Evolutionary conservation across 2,329 filamentous ascomycete genomes (phyloP).

Genomic region (Diaporthe capsici): DNA sequence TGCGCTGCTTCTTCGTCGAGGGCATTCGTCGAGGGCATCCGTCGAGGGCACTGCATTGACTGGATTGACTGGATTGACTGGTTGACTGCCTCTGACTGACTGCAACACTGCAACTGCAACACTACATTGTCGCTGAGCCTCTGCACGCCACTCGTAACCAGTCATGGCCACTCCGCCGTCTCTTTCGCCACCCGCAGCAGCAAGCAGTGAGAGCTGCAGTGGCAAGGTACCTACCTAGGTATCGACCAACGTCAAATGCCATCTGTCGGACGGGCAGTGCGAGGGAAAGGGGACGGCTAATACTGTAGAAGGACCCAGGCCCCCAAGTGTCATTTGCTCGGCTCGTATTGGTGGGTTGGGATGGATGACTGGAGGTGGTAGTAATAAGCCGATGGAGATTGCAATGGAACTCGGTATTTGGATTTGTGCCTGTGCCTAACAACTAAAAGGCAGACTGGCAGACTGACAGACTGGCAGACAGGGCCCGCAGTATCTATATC

Average conservation of each 20-base stretch:
- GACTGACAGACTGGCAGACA: background rate
- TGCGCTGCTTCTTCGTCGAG: background rate
- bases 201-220: background rate
- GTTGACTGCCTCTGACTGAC: background rate
- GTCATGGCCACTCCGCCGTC: too few relatives aligned
- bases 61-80: background rate
- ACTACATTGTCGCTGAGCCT: background rate
- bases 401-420: slow-evolving; percentile 26
- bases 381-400: slow-evolving; percentile 30
- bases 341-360: slow-evolving; percentile 16
- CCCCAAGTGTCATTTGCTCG: slow-evolving; percentile 21
- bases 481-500: too few relatives aligned
- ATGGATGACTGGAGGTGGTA: slow-evolving; percentile 7
- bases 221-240: background rate
- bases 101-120: background rate
- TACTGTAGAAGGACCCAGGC: background rate
- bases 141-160: slow-evolving; percentile 1
- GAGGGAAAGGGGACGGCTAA: background rate
- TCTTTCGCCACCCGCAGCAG: background rate
- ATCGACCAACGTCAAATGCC: background rate
- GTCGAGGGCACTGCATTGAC: background rate
- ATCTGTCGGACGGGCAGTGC: background rate
- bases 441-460: background rate
- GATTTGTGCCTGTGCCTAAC: slow-evolving; percentile 6
- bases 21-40: too few relatives aligned